Evolutionary conservation across 257 asterid genomes (phyloP), one percentile per base, ranked within the genome.

Genomic region (Solanum habrochaites): DNA sequence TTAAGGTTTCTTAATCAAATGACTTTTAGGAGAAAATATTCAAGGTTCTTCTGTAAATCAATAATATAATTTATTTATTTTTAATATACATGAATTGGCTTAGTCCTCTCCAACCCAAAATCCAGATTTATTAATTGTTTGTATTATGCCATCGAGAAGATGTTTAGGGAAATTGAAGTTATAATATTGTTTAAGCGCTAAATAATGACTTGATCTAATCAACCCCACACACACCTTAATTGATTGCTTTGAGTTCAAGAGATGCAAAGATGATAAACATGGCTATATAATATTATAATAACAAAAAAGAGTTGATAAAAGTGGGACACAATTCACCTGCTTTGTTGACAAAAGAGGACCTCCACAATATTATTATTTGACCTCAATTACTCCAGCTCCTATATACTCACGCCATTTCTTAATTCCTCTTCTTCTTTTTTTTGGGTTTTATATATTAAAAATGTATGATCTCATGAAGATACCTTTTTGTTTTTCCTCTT

Each of bases 291-390:
- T 60, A 32, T 0, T 32, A 32, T 32, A 32, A 32, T 32, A 32
- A 32, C 35, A 32, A 40, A 86, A 86, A 89, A 85, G 75, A 86
- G 90, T 29, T 73, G 81, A 75, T 86, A 72, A 58, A 42, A 49
- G 60, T 83, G 85, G 87, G 87, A 77, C 2, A 70, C 88, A 81
- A 86, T 74, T 66, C 86, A 94, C 90, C 95, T 92, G 91, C 95
- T 93, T 87, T 88, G 90, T 90, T 94, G 92, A 93, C 95, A 43
- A 90, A 90, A 64, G 89, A 74, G 25, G 74, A 66, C 40, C 75
- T n/a, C 75, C 62, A 31, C 6, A 25, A 64, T 83, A 66, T 62
- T 67, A 83, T 64, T 67, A 14, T 43, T 64, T 39, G 75, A 78
- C 74, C 25, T 58, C 4, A 84, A 16, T 40, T 84, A 11, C 62